These are phyloP conservation scores for Hypocrella siamensis DNA, from an alignment of 2,329 filamentous ascomycete genomes.

Conservation along the genomic window DNA sequence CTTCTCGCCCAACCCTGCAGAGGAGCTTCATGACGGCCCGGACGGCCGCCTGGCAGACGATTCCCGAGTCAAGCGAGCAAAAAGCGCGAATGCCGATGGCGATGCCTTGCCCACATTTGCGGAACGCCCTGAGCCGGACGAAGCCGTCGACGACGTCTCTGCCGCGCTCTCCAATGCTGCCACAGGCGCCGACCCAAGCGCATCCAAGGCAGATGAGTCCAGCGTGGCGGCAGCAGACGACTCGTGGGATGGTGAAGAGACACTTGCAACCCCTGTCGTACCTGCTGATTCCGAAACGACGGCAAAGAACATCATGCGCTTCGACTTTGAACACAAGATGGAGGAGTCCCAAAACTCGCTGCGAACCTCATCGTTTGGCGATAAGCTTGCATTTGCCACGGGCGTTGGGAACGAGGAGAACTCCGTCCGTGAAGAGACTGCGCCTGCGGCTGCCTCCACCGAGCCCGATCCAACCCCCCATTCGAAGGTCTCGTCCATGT, in stretches of 20 bases:
- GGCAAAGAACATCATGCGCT: too few relatives aligned
- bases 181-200: background rate
- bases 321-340: slow-evolving; percentile 41
- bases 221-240: too few relatives aligned
- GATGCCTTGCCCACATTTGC: slow-evolving; percentile 67
- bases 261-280: too few relatives aligned
- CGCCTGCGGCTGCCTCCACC: slow-evolving; percentile 4
- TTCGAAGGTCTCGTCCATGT: slow-evolving; percentile 19
- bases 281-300: too few relatives aligned
- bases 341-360: slow-evolving; percentile 33
- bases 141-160: slow-evolving; percentile 5
- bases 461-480: slow-evolving; percentile 8
- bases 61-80: slow-evolving; percentile 60
- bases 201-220: background rate
- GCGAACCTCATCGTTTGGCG: slow-evolving; percentile 32
- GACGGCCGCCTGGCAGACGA: slow-evolving; percentile 48
- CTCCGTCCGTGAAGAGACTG: background rate
- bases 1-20: slow-evolving; percentile 10
- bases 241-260: too few relatives aligned
- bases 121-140: slow-evolving; percentile 23
- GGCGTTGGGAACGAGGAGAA: slow-evolving; percentile 38
- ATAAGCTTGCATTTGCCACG: slow-evolving; percentile 38
- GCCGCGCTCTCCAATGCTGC: slow-evolving; percentile 1
- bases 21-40: slow-evolving; percentile 15
- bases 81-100: slow-evolving; percentile 46